phyloP scores from a whole-genome alignment of 2,329 filamentous ascomycete species.

The Botrytis medusae region DNA sequence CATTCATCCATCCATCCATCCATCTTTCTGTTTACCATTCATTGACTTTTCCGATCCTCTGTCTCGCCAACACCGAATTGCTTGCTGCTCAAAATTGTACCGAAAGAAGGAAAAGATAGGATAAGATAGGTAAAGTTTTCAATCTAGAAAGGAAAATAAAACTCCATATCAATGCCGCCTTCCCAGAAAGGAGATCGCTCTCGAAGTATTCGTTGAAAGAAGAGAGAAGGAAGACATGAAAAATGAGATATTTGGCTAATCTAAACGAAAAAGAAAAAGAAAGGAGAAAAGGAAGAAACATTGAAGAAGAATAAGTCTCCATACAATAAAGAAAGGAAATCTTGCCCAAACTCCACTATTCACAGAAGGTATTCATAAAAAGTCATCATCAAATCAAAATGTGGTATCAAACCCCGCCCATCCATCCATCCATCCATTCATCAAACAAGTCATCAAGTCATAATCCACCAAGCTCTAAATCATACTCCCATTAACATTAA shows the following conservation, averaged over 20 bases:
- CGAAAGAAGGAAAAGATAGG: not conserved
- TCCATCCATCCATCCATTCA: not conserved
- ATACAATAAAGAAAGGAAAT: not conserved
- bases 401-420: constrained; percentile 15
- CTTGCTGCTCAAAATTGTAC: not conserved
- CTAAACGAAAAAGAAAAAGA: not conserved
- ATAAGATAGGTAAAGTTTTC: not conserved
- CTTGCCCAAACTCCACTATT: not conserved
- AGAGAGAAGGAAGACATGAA: not conserved
- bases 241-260: not conserved
- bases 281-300: not conserved
- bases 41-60: not conserved
- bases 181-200: constrained; percentile 5
- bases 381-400: constrained; percentile 1
- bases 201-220: not conserved
- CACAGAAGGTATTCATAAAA: constrained; percentile 4
- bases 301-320: not conserved
- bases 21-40: not conserved
- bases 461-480: constrained; percentile 46
- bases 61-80: not conserved
- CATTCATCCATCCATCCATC: not conserved
- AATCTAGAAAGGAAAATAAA: not conserved
- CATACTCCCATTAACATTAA: constrained; percentile 78
- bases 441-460: not conserved
- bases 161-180: not conserved